These are phyloP conservation scores for Cladophialophora psammophila DNA, from an alignment of 2,329 filamentous ascomycete species.

Conservation along the genomic window DNA sequence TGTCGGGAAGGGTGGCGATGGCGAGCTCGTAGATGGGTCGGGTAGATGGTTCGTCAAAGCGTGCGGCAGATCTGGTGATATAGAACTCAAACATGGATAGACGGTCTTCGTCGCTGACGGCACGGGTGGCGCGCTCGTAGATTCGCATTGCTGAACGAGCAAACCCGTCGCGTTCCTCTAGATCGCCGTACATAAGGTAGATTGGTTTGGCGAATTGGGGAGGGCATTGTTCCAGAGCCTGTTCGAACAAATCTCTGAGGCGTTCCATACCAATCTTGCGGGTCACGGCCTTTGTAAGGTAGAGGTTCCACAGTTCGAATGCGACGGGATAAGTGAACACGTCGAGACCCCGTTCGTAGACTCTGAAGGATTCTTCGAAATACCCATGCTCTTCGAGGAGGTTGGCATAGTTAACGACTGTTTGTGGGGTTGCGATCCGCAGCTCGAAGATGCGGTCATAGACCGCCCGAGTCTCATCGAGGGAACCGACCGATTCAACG, in stretches of 20 bases:
- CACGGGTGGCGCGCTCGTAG: constrained; percentile 94
- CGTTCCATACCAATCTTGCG: constrained; percentile 95
- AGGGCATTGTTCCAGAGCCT: constrained; percentile 92
- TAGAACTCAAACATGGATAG: constrained; percentile 99
- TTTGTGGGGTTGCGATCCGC: constrained; percentile 96
- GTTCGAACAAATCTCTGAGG: constrained; percentile 92
- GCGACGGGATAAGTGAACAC: constrained; percentile 99
- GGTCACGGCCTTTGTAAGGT: constrained; percentile 95
- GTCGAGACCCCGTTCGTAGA: constrained; percentile 94
- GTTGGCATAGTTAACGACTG: constrained; percentile 97
- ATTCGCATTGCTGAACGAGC: constrained; percentile 98
- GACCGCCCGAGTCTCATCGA: constrained; percentile 91
- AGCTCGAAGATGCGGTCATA: constrained; percentile 99
- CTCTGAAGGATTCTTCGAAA: constrained; percentile 96
- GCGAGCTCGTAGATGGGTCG: constrained; percentile 95
- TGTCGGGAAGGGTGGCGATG: constrained; percentile 90
- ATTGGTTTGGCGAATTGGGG: constrained; percentile 95
- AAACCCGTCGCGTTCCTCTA: constrained; percentile 89
- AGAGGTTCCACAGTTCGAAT: constrained; percentile 98
- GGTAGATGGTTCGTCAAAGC: constrained; percentile 95
- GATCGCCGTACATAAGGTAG: constrained; percentile 97
- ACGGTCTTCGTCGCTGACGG: constrained; percentile 91
- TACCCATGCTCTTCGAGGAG: constrained; percentile 93
- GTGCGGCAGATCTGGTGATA: constrained; percentile 97
- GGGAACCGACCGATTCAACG: constrained; percentile 87